phyloP scores from a whole-genome alignment of 2,329 filamentous ascomycete genomes.

The Nemania serpens region DNA sequence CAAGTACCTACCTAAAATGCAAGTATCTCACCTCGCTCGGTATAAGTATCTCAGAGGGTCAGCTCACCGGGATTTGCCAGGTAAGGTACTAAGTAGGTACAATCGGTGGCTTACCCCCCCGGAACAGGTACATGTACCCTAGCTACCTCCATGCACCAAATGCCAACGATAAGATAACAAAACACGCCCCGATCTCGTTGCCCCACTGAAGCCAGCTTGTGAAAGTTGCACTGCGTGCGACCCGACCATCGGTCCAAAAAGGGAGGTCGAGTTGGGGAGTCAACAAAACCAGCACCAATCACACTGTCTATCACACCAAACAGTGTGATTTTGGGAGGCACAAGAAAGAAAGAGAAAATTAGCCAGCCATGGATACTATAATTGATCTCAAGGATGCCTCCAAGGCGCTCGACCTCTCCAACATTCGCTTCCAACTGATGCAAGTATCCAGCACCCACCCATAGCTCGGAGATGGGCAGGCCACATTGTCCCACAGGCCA shows the following conservation, averaged over 20 bases:
- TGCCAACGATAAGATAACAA: conserved; percentile 15
- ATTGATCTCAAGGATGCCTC: conserved; percentile 86
- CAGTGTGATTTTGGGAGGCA: background rate
- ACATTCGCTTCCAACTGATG: conserved; percentile 95
- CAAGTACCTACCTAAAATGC: too few species aligned
- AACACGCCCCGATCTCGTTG: background rate
- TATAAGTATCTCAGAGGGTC: too few species aligned
- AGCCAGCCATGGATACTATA: conserved; percentile 76
- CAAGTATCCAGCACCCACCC: conserved; percentile 49
- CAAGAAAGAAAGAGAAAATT: background rate
- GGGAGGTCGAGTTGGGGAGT: background rate
- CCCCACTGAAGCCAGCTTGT: background rate
- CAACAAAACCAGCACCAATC: conserved; percentile 4
- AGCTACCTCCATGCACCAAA: background rate
- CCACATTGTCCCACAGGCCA: background rate
- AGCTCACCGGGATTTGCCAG: too few species aligned
- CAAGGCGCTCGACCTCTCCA: conserved; percentile 84
- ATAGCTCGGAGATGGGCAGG: background rate
- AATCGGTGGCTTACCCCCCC: too few species aligned
- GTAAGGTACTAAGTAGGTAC: too few species aligned
- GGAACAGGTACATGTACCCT: too few species aligned
- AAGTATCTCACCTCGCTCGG: too few species aligned
- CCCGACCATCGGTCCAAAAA: conserved; percentile 8
- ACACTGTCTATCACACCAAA: too few species aligned
- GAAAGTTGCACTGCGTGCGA: background rate